Evolutionary conservation across 805 yeast species (phyloP), one percentile per base, ranked within the genome.

Genomic region (Zygosaccharomyces lentus): DNA sequence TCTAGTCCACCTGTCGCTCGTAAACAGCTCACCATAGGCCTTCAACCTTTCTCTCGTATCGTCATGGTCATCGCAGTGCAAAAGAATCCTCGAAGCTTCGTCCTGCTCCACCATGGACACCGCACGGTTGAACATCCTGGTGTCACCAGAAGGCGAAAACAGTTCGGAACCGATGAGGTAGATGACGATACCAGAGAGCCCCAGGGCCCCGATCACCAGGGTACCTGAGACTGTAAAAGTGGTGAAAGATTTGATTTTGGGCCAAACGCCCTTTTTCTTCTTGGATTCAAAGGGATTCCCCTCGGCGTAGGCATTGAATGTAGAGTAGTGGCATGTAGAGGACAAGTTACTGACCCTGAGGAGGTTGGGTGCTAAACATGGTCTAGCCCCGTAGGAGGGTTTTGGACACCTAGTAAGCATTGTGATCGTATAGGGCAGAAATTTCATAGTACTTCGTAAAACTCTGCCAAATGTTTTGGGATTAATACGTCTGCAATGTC

Each of bases 121-220:
- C 2, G 95, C 95, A 55, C 87, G 78, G 68, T 90, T 89, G 71
- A 90, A 90, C 2, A 95, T 80, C 53, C 84, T 85, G 0, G 96
- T 90, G 61, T 90, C 96, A 19, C 96, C 95, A 1, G 95, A 83
- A 8, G 97, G 96, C 39, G 90, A 76, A 53, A 87, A 80, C 26
- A 90, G 68, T 62, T 90, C 96, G 9, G 83, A 73, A n/a, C 84
- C 75, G 17, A 89, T 77, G 51, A 87, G 74, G 64, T 87, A 90
- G 7, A 87, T 72, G 16, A 89, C 78, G 47, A 82, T 64, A 37
- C 81, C 75, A 0, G 91, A 80, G 7, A 85, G 70, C 12, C 85
- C 88, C 2, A 80, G 61, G 2, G 89, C 89, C 2, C 84, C 87
- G 8, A 83, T 55, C 0, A 86, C 87, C 25, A 85, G 59, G 2